These are phyloP conservation scores for Aureobasidium sp. DNA, from an alignment of 2,329 filamentous ascomycete genomes.

Conservation along the genomic window DNA sequence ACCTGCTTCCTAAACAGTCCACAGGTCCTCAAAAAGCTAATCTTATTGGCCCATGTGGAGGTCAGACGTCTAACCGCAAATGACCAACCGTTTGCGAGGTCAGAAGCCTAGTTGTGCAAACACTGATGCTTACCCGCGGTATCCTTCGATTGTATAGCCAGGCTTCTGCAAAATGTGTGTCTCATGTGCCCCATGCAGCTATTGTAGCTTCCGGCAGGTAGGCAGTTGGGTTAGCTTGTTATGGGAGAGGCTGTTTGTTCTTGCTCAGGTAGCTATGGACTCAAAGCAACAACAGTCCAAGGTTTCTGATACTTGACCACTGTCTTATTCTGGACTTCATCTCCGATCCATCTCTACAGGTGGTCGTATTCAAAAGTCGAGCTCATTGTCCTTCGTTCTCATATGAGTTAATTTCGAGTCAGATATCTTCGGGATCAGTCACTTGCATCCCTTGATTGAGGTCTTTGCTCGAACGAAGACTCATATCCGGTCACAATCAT, in stretches of 20 bases:
- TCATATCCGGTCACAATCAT: neutral
- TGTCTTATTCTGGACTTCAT: slow-evolving; percentile 9
- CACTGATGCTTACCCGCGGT: neutral
- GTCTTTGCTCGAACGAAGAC: neutral
- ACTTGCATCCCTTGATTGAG: neutral
- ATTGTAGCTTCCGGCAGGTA: slow-evolving; percentile 1
- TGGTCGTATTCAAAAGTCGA: neutral
- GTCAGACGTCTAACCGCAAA: slow-evolving; percentile 1
- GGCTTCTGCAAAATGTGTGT: neutral
- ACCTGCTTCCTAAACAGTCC: too few relatives aligned
- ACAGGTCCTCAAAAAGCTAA: neutral
- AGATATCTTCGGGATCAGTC: neutral
- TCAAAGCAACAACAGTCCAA: neutral
- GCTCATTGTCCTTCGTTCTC: neutral
- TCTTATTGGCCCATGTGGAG: neutral
- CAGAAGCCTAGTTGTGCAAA: slow-evolving; percentile 2
- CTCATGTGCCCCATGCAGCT: neutral
- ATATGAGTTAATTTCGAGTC: neutral
- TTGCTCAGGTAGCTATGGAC: neutral
- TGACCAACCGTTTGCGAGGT: slow-evolving; percentile 5
- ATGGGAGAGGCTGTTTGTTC: slow-evolving; percentile 6
- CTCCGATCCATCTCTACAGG: neutral
- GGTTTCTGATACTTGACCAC: neutral
- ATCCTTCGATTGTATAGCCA: neutral
- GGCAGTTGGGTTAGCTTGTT: neutral